Evolutionary conservation across 2,329 filamentous ascomycete genomes (phyloP).

Genomic region (Sporothrix luriei): DNA sequence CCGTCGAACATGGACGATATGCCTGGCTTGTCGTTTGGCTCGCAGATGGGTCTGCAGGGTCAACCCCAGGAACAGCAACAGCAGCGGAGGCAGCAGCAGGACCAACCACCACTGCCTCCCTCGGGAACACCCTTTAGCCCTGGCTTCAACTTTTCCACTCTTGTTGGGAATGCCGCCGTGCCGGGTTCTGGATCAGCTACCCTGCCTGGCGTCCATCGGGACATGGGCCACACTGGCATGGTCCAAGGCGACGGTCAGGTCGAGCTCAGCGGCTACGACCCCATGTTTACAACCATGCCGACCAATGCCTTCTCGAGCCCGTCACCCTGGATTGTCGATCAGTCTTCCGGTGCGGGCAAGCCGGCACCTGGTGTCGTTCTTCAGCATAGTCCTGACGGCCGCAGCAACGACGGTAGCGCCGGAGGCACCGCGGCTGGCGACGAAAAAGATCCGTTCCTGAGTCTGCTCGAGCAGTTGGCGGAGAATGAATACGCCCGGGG

Average conservation of each 20-base stretch:
- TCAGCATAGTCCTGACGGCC: slow-evolving; percentile 49
- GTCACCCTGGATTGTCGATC: slow-evolving; percentile 54
- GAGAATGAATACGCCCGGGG: slow-evolving; percentile 74
- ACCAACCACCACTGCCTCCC: slow-evolving; percentile 33
- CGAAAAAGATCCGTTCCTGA: slow-evolving; percentile 81
- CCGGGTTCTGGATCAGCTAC: slow-evolving; percentile 5
- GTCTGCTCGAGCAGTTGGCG: slow-evolving; percentile 76
- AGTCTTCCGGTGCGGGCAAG: slow-evolving; percentile 35
- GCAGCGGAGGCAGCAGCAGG: slow-evolving; percentile 33
- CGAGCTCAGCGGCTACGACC: slow-evolving; percentile 52
- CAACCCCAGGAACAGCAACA: slow-evolving; percentile 32
- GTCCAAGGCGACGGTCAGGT: slow-evolving; percentile 8
- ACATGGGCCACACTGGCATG: neutral
- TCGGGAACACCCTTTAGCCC: slow-evolving; percentile 30
- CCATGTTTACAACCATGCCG: slow-evolving; percentile 61
- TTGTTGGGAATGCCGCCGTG: neutral
- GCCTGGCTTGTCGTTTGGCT: slow-evolving; percentile 6
- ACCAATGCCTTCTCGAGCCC: slow-evolving; percentile 58
- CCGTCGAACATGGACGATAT: neutral
- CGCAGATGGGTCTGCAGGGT: slow-evolving; percentile 29
- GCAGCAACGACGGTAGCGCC: slow-evolving; percentile 53
- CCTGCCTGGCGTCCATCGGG: neutral
- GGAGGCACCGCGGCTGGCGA: slow-evolving; percentile 54
- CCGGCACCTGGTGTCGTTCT: slow-evolving; percentile 32
- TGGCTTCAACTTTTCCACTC: slow-evolving; percentile 38